Base-by-base conservation (phyloP, 768 basidiomycete genomes). In the Kwoniella bestiolae region DNA sequence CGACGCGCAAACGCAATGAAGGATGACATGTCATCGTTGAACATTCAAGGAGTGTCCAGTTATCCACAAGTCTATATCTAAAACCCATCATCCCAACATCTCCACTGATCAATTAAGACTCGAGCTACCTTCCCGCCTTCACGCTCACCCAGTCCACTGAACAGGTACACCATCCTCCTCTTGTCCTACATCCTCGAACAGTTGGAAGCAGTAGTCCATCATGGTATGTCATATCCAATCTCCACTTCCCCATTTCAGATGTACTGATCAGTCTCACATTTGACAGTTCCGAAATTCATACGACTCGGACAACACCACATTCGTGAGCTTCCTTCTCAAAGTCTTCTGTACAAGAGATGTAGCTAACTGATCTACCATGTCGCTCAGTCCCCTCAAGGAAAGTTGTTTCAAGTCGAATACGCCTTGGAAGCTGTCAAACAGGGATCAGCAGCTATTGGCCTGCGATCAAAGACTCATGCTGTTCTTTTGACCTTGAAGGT, bases 391-490 rank as follows among this genome's bases (percentile, higher is more conserved):
- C 95, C 94, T 0, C 95, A 96, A 85, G 94, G 95, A 64, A 90
- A 95, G 45, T 86, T 98, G 56, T 95, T 97, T 82, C 92, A 96
- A 80, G 94, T 96, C 73, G 94, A 96, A 83, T 96, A 99, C 86
- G 94, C 96, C 1, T 88, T 97, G 59, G 96, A 99, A 83, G 96
- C 96, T 65, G 95, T 99, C 72, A 99, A 99, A 85, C 96, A 98
- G 80, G 96, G 96, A 68, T 97, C 94, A 65, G 96, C 96, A n/a
- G 94, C 93, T 45, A 94, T 99, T 50, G 96, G 96, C 56, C 81
- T 99, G 76, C 87, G 94, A 72, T 95, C 93, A 60, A 93, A 94
- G 84, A 96, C 92, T 1, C 96, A 98, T 82, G 88, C 93, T 18
- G 86, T 99, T 34, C 84, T 99, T 25, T 83, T 99, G 55, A 94